A percentile compares a stretch with the other conserved stretches of the same genome.
Conservation (phyloP, 1,284 basidiomycete species). For the Trichosporon sp. region DNA sequence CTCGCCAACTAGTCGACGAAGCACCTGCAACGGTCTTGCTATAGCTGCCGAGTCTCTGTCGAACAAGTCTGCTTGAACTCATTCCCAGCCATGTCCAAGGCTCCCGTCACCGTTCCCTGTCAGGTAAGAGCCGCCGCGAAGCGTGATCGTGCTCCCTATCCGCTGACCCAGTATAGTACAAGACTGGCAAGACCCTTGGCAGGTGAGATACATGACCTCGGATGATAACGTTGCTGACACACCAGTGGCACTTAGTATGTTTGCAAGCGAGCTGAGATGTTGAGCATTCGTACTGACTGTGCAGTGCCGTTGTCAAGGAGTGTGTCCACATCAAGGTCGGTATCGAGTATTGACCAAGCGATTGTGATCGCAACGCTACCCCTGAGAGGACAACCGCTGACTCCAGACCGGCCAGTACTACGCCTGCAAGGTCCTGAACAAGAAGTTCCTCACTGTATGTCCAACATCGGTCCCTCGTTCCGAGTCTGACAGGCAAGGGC, state of each 20-base stretch:
- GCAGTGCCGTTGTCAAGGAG: conserved; percentile 60
- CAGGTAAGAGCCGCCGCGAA: conserved; percentile 50
- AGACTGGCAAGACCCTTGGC: conserved; percentile 85
- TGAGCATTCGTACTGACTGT: conserved; percentile 9
- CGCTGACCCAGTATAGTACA: conserved; percentile 57
- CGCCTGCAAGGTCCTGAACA: conserved; percentile 61
- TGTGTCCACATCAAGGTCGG: conserved; percentile 93
- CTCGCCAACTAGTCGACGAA: neutral
- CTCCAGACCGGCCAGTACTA: conserved; percentile 52
- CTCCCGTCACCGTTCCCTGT: conserved; percentile 56
- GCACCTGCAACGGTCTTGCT: neutral
- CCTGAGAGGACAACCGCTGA: conserved; percentile 6
- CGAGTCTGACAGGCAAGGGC: conserved; percentile 51
- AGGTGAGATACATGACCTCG: conserved; percentile 83
- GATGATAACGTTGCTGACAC: conserved; percentile 10
- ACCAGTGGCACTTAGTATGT: conserved; percentile 46
- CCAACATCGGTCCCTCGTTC: neutral
- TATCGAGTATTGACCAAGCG: neutral
- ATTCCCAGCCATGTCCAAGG: conserved; percentile 18
- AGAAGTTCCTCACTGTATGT: conserved; percentile 79
- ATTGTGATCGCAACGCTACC: neutral
- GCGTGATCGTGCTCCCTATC: neutral
- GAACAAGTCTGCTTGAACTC: neutral
- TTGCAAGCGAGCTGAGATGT: neutral
- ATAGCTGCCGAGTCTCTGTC: neutral